A percentile compares a stretch with the other conserved stretches of the same genome.
Conservation (phyloP, 192 early-diverging fungal genomes). For the Fimicolochytrium jonesii region DNA sequence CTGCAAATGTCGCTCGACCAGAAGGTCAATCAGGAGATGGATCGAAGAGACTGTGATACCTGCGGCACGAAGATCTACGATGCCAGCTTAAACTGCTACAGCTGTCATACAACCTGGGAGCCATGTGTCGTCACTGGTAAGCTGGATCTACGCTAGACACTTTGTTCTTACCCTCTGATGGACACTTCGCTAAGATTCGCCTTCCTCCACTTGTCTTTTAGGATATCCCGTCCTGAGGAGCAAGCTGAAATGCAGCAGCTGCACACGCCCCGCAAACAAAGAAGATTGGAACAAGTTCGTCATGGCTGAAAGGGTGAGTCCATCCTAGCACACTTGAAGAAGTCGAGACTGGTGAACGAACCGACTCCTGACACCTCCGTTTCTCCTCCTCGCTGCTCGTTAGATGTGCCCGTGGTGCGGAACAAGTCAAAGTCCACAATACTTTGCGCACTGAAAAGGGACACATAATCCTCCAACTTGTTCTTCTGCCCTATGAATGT, state of each 20-base stretch:
- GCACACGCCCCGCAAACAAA: conserved; percentile 52
- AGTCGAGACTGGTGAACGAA: not conserved
- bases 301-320: conserved; percentile 45
- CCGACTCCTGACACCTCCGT: not conserved
- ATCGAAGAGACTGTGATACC: conserved; percentile 52
- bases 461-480: no score
- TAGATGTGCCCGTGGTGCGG: conserved; percentile 55
- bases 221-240: conserved; percentile 54
- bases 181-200: no score
- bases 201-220: conserved; percentile 11
- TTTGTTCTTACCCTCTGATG: no score
- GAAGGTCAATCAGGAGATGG: conserved; percentile 56
- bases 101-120: conserved; percentile 41
- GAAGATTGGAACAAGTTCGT: conserved; percentile 67
- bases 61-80: conserved; percentile 53
- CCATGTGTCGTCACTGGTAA: conserved; percentile 61
- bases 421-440: conserved; percentile 33
- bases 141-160: no score
- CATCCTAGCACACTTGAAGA: not conserved
- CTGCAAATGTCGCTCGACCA: conserved; percentile 59
- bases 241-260: conserved; percentile 46
- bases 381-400: not conserved
- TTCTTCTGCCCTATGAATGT: no score
- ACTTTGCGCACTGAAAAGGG: conserved; percentile 30
- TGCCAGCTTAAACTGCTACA: conserved; percentile 44